Evolutionary conservation across 306 rosid genomes (phyloP).

Genomic region (Cotoneaster glaucophyllus): DNA sequence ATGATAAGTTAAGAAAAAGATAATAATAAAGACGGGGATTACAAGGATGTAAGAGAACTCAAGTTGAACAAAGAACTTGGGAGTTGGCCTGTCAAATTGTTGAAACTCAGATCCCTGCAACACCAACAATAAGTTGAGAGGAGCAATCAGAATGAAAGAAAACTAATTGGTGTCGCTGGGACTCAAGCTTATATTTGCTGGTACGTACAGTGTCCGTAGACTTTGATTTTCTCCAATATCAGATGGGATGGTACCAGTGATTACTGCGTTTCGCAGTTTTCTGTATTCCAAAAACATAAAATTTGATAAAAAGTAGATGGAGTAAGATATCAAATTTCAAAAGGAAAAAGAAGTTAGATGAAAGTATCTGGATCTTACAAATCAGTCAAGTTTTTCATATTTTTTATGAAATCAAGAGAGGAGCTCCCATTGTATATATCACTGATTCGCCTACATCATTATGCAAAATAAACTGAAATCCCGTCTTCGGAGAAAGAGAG

Average conservation of each 20-base stretch:
- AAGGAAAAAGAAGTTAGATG: neutral
- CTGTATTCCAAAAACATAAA: neutral
- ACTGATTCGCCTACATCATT: conserved; percentile 19
- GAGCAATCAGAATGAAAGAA: neutral
- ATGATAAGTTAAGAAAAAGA: neutral
- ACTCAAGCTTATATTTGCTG: no score
- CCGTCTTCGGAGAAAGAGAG: neutral
- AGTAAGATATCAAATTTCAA: neutral
- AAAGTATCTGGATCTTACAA: conserved; percentile 7
- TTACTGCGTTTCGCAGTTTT: conserved; percentile 23
- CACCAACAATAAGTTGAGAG: neutral
- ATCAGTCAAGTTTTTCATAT: conserved; percentile 1
- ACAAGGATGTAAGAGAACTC: conserved; percentile 10
- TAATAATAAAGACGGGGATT: neutral
- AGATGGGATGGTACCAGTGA: conserved; percentile 18
- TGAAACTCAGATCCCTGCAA: conserved; percentile 26
- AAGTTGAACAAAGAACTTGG: conserved; percentile 17
- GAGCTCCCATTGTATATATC: conserved; percentile 27
- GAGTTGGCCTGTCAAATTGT: conserved; percentile 20
- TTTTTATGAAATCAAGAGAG: conserved; percentile 14
- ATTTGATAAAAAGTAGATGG: neutral
- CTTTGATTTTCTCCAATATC: conserved; percentile 7
- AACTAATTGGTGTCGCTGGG: neutral
- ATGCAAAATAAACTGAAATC: neutral
- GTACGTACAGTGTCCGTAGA: conserved; percentile 11